Base-by-base conservation (phyloP, 176 grass and related monocot genomes). In the Olyra latifolia region DNA sequence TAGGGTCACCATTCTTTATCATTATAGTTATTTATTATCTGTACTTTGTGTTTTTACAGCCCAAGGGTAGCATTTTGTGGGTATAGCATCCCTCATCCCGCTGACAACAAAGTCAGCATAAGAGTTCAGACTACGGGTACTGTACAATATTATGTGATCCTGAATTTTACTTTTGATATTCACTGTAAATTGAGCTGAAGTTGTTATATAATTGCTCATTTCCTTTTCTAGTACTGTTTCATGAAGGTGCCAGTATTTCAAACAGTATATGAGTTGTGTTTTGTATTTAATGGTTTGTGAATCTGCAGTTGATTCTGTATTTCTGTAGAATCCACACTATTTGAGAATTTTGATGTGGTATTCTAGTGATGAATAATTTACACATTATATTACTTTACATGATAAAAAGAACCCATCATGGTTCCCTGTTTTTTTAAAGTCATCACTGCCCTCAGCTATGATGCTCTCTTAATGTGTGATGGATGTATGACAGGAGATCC, bases 11-110 rank as follows among this genome's bases (percentile, higher is more conserved):
- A 60, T 27, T 69, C 45, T 4, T 62, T 63, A 30, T 52, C 52
- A 43, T 6, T 78, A 1, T 53, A 53, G 8, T 2, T 20, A 2
- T 53, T 17, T 20, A 8, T 53, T 20, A 19, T 41, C 17, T 17
- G 32, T 40, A 19, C 6, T 74, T 56, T 50, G 4, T 17, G 13
- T 77, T 81, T 38, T 85, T 79, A 62, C 86, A 97, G 83, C 68
- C 83, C 88, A 82, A 97, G 85, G 91, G 93, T 93, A n/a, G 53
- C 61, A 79, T 90, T 95, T 76, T 96, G 87, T 78, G 90, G 93
- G 65, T 91, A 93, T 43, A 97, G 85, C 53, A 93, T 97, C 63
- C 88, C 93, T 41, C 93, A 91, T 88, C 90, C 85, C 61, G 80
- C 93, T 28, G 88, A 93, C 25, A 97, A 80, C 55, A 89, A 82